Base-by-base conservation (phyloP, 2,329 filamentous ascomycete genomes). In the Thelonectria olida region DNA sequence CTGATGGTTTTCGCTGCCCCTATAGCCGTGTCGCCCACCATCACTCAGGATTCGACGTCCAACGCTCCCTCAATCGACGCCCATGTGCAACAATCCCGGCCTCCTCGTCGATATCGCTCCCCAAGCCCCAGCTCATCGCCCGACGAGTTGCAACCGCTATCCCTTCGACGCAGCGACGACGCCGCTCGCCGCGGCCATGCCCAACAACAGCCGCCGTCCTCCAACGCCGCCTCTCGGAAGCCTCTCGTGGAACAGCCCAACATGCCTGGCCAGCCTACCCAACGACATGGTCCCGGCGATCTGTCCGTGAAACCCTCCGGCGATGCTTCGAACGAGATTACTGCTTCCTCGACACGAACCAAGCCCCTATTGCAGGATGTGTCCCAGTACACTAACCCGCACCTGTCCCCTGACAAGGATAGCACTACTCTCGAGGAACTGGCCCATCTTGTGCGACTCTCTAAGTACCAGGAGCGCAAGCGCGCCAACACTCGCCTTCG, bases 391-490 rank as follows among this genome's bases (percentile, higher is more conserved):
- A 83, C 85, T 45, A 90, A 90, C 73, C 78, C 85, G 13, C 83
- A 85, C 66, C 75, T 90, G 56, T 82, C 85, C 49, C 82, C 85
- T 36, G 86, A 90, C 63, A 83, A 82, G 52, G 87, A 90, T 45
- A 85, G 87, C 60, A 92, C 90, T 45, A 90, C 89, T 13, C 81
- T 95, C 63, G 88, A 92, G 72, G 91, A 94, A 77, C 85, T 95
- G 67, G 91, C 91, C 52, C 91, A 93, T 75, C 79, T 94, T 70
- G 90, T 93, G 66, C 88, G 91, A 63, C 81, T 93, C 64, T 91
- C 91, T 74, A 91, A 89, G 72, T 93, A 93, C 75, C 92, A 95
- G 78, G 90, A 92, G 82, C 90, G 90, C 82, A 91, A 92, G 82
- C 88, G 91, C 78, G 84, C 86, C 66, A 89, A 90, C 73, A 91